Percentiles rank a stretch among this genome's conserved stretches.
Evolutionary conservation across 1,139 yeast species (phyloP).

Genomic region (Saccharomycopsis hybrid): DNA sequence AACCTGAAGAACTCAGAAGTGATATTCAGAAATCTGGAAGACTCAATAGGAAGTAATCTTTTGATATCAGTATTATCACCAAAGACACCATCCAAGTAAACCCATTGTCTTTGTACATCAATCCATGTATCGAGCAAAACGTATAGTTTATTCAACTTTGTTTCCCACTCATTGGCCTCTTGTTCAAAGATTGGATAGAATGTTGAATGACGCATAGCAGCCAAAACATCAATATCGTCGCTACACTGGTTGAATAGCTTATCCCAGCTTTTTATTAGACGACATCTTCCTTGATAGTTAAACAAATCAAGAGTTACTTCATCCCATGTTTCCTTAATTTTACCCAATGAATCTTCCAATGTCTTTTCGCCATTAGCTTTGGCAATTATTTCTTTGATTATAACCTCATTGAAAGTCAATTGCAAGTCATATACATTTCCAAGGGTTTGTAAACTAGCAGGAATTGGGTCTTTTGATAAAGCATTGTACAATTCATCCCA

Average conservation of each 20-base stretch:
- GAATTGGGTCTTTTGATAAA: constrained; percentile 25
- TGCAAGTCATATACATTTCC: constrained; percentile 61
- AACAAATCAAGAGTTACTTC: constrained; percentile 50
- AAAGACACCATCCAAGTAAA: constrained; percentile 77
- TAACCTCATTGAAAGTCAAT: constrained; percentile 38
- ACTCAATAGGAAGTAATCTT: constrained; percentile 61
- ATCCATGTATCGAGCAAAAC: constrained; percentile 64
- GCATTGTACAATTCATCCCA: constrained; percentile 50
- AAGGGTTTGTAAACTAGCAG: constrained; percentile 31
- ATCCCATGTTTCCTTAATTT: constrained; percentile 47
- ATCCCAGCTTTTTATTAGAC: constrained; percentile 68
- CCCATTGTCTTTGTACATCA: constrained; percentile 87
- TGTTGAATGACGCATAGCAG: constrained; percentile 69
- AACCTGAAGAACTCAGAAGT: constrained; percentile 54
- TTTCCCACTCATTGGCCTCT: constrained; percentile 50
- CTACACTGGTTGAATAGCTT: constrained; percentile 50
- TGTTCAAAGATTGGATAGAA: constrained; percentile 58
- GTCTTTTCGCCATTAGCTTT: constrained; percentile 72
- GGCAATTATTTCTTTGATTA: constrained; percentile 44
- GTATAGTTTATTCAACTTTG: constrained; percentile 45
- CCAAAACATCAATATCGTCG: constrained; percentile 55
- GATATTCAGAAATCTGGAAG: constrained; percentile 57
- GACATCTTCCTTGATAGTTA: constrained; percentile 45
- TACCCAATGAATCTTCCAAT: constrained; percentile 48
- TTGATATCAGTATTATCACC: constrained; percentile 52